Evolutionary conservation across 169 alveolate genomes (phyloP), one percentile per base, ranked within the genome.

Genomic region (Miamiensis avidus): DNA sequence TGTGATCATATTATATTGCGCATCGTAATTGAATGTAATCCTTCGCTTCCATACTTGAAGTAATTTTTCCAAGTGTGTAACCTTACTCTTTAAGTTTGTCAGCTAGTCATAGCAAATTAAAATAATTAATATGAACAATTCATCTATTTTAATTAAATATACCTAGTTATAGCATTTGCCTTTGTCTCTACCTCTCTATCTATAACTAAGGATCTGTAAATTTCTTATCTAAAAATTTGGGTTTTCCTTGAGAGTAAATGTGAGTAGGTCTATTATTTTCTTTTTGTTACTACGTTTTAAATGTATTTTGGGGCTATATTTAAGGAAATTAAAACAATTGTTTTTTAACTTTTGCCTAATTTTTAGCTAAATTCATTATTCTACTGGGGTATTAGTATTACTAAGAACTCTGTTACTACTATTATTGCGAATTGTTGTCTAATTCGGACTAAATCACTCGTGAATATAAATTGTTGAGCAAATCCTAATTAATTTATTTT

Each of bases 201-300:
- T 81, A 72, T 6, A 20, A 29, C 25, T 30, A 32, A 65, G 64
- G 29, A 28, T 85, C 15, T 28, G 30, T n/a, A 32, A 25, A 29
- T 69, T 81, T 86, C 15, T 83, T 28, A 1, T 78, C 75, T 86
- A 81, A 81, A 74, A 86, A 86, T 20, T 74, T 49, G 26, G 90
- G 90, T 31, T 86, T 86, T 0, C 65, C 83, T 29, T 33, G 29
- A 32, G 81, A 79, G 29, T 81, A 86, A 27, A 79, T 79, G 64
- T 86, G 90, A 28, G 78, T 84, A 25, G 90, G 90, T 29, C 90
- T 86, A 65, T 86, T 86, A 30, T 34, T n/a, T 75, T 34, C 26
- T 31, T 78, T 82, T 27, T 86, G 84, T 79, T 78, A 74, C 27
- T 65, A 77, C 27, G 74, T 72, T 6, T 82, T 33, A 75, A 86